These are phyloP conservation scores for Zalaria sp. DNA, from an alignment of 2,329 filamentous ascomycete species.

Conservation along the genomic window DNA sequence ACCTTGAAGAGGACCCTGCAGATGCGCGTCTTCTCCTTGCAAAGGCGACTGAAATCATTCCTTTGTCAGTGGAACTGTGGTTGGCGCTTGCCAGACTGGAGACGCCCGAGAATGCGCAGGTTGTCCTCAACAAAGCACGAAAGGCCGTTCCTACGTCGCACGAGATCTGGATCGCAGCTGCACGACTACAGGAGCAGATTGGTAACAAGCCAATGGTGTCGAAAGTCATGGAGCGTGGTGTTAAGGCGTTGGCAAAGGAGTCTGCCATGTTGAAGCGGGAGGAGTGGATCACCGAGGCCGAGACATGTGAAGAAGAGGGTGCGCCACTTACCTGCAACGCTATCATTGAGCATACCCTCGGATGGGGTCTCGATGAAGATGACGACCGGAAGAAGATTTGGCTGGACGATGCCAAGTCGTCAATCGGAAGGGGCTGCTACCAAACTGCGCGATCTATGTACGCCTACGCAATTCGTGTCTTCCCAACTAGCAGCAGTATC, in stretches of 20 bases:
- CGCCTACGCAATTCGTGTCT: slow-evolving; percentile 77
- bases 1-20: slow-evolving; percentile 77
- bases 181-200: slow-evolving; percentile 77
- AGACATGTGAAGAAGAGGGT: slow-evolving; percentile 87
- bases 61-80: slow-evolving; percentile 88
- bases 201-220: slow-evolving; percentile 60
- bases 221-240: slow-evolving; percentile 88
- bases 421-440: slow-evolving; percentile 68
- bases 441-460: slow-evolving; percentile 91
- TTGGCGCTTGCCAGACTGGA: slow-evolving; percentile 83
- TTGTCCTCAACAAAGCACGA: slow-evolving; percentile 87
- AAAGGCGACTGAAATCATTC: slow-evolving; percentile 91
- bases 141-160: slow-evolving; percentile 87
- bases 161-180: slow-evolving; percentile 94
- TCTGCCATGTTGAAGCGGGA: slow-evolving; percentile 95
- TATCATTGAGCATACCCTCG: slow-evolving; percentile 84
- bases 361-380: slow-evolving; percentile 87
- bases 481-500: slow-evolving; percentile 72
- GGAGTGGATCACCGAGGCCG: slow-evolving; percentile 91
- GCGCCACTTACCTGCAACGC: slow-evolving; percentile 73
- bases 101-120: slow-evolving; percentile 79
- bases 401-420: slow-evolving; percentile 81
- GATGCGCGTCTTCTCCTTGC: slow-evolving; percentile 81
- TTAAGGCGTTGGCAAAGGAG: slow-evolving; percentile 76
- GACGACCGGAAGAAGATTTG: slow-evolving; percentile 93